Base-by-base conservation (phyloP, 768 basidiomycete species). In the Obba rivulosa region DNA sequence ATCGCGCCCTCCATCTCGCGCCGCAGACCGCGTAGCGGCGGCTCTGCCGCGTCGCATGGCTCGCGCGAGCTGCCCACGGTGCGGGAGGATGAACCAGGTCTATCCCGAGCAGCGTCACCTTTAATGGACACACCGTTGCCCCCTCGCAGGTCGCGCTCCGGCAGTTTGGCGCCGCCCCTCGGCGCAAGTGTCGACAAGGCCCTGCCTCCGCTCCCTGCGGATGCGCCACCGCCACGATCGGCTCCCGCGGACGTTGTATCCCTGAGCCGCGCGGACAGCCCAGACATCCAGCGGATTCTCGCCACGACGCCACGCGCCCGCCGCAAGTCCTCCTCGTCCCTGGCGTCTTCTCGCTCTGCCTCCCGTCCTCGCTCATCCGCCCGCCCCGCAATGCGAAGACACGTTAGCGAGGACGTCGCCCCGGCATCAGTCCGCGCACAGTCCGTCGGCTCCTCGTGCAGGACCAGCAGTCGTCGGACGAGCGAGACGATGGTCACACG, bases 221-320 rank as follows among this genome's bases (percentile, higher is more conserved):
- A 48, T 16, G 21, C 43, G 41, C 37, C 43, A 21, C 36, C 52
- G 44, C 48, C 41, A 45, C 47, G 45, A 28, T 45, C 49, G 13
- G 46, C 53, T 11, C 49, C 21, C n/a, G n/a, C n/a, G n/a, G n/a
- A 18, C 22, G 3, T 38, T 34, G 13, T 42, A 49, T 24, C 45
- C 35, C 35, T 43, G 42, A 17, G n/a, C 8, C 57, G 53, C 34
- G 55, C 62, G 16, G 52, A 55, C 18, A 66, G 66, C 42, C 68
- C 68, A 0, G 68, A 69, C 46, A 65, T 69, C 23, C 41, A 49
- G 8, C 50, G 52, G 2, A 62, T 65, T 43, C 57, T 69, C 17
- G 62, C 67, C 4, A 41, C 53, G 4, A 69, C 68, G 7, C 67
- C 67, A 4, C 58, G 63, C 10, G 59, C 66, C 10, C 57, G 61